Evolutionary conservation across 805 yeast genomes (phyloP), one percentile per base, ranked within the genome.

Genomic region (Suhomyces prunicola): DNA sequence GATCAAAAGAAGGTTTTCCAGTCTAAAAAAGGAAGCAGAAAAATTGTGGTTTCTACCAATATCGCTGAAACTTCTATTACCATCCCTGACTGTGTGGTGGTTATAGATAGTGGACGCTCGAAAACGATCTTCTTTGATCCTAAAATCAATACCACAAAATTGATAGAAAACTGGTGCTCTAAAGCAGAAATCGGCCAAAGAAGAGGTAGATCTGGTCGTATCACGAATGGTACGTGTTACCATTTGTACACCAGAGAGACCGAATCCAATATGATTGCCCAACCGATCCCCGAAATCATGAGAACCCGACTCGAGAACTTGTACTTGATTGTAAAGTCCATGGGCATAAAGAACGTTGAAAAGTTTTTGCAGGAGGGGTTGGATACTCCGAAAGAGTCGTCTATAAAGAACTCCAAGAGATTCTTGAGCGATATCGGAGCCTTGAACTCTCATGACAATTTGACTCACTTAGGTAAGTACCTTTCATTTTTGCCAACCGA

Each of bases 161-260:
- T 93, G 46, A 76, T 84, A 4, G 97, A 93, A 61, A 76, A 79
- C 4, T 93, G 96, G 90, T 90, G 90, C 22, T 92, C 98, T 0
- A 82, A 81, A 57, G 97, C 98, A 0, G 97, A 96, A 62, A 86
- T 86, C 22, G 81, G 84, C 22, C 99, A 93, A 69, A 81, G 99
- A 72, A 78, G 97, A 67, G 99, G 99, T 67, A 88, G 99, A 75
- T 93, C 97, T n/a, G 99, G 99, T 57, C 92, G 99, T 81, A 90
- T 93, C 10, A 81, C 85, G 35, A 77, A 77, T 24, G 99, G 99
- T 53, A 73, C 76, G 12, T 91, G 97, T 57, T 93, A 84, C 69
- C 91, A 88, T 64, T 64, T 93, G 46, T 93, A 82, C 68, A 86
- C 97, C 1, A 71, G 73, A 50, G 81, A 81, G 2, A 80, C 89